phyloP scores from a whole-genome alignment of 2,329 filamentous ascomycete genomes.

The Tolypocladium sp. region DNA sequence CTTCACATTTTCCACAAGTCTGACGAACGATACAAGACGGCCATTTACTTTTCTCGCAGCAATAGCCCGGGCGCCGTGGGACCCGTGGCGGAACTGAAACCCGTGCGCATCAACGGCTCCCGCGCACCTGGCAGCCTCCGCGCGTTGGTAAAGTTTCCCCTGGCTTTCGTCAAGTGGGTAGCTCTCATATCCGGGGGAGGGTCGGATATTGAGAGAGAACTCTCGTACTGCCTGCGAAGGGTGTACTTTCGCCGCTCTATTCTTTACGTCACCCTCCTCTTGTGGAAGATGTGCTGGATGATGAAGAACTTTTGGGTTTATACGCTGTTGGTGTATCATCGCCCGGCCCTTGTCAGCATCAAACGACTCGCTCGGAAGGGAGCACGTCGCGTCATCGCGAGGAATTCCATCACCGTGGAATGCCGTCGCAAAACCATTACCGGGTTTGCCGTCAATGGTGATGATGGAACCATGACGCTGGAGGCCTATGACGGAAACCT shows the following conservation, averaged over 20 bases:
- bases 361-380: conserved; percentile 22
- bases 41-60: neutral
- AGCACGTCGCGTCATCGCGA: conserved; percentile 15
- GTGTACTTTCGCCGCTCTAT: conserved; percentile 12
- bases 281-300: conserved; percentile 21
- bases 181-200: conserved; percentile 24
- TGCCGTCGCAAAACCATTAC: conserved; percentile 20
- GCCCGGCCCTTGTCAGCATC: conserved; percentile 19
- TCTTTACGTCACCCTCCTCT: conserved; percentile 15
- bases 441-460: conserved; percentile 18
- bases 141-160: conserved; percentile 10
- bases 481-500: conserved; percentile 18
- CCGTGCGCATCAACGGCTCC: neutral
- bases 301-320: conserved; percentile 22
- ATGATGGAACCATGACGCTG: conserved; percentile 15
- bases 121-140: conserved; percentile 2
- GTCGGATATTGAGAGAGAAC: conserved; percentile 24
- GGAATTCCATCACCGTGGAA: conserved; percentile 19
- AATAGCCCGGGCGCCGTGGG: neutral
- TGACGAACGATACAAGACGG: conserved; percentile 4
- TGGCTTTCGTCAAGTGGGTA: conserved; percentile 20
- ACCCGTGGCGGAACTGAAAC: conserved; percentile 4
- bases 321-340: conserved; percentile 21
- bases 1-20: conserved; percentile 8
- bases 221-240: conserved; percentile 21